Conservation (phyloP, 2,329 filamentous ascomycete genomes). For the Hirsutella minnesotensis region DNA sequence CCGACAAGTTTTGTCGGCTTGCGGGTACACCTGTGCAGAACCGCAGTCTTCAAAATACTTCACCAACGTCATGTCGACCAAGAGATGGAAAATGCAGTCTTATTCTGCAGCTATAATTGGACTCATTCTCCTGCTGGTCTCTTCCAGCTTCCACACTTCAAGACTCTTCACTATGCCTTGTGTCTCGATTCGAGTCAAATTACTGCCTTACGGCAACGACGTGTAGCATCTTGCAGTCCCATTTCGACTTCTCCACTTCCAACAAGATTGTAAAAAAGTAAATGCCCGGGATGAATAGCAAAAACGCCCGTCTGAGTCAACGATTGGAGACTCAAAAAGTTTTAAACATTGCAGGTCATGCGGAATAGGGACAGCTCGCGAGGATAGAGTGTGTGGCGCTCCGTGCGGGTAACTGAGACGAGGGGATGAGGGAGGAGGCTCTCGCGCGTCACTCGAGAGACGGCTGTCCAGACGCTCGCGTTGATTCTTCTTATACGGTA, state of each 20-base stretch:
- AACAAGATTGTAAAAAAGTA: background rate
- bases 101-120: too few relatives aligned
- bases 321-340: background rate
- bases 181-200: background rate
- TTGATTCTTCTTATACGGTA: constrained; percentile 14
- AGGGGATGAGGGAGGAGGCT: background rate
- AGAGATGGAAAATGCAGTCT: too few relatives aligned
- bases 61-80: too few relatives aligned
- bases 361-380: background rate
- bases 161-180: too few relatives aligned
- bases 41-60: too few relatives aligned
- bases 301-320: background rate
- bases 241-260: background rate
- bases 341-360: background rate
- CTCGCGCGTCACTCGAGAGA: background rate
- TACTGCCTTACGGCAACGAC: background rate
- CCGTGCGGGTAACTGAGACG: background rate
- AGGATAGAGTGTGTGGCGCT: background rate
- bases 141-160: too few relatives aligned
- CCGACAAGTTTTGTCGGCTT: too few relatives aligned
- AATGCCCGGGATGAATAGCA: background rate
- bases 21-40: too few relatives aligned
- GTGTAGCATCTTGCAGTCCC: background rate
- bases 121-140: too few relatives aligned
- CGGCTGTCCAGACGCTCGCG: background rate